Evolutionary conservation across 129 eudicot species (phyloP), one percentile per base, ranked within the genome.

Genomic region (Artemisia annua): DNA sequence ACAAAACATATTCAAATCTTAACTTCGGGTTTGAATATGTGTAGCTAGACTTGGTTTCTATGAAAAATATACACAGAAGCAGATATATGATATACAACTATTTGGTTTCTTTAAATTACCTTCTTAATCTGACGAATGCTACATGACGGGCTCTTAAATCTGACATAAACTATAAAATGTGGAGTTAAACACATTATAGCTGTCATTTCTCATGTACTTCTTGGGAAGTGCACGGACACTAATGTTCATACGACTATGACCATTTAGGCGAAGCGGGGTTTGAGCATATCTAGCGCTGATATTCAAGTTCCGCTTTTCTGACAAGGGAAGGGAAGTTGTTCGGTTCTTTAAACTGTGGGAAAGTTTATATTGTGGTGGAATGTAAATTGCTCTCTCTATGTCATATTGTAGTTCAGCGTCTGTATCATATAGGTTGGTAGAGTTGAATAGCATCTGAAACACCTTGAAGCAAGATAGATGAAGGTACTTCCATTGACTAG

Each of bases 391-490:
- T 76, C 71, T 86, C 59, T 82, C 75, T 17, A 89, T 89, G 50
- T 86, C 92, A 32, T 76, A 56, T 3, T 72, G 67, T 12, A 89
- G 82, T n/a, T 68, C 85, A 11, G 67, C 69, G 0, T 80, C 66
- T 1, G 81, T 55, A 70, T 89, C 92, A 51, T 78, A 86, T 8
- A 67, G 35, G 68, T 89, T 89, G 69, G 55, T 16, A 2, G 96
- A 84, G 60, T 86, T 80, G 60, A 75, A 89, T 24, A 86, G 78
- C 96, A 89, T 89, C 16, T 84, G 83, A 71, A 89, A 89, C 51
- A 78, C 88, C 70, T 82, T 86, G 70, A 86, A 62, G 60, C 87
- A 79, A 11, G 80, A 69, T 8, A 89, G 35, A 66, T 86, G 96
- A n/a, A 84, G 76, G 7, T 52, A 54, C 62, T 73, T 89, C 85